Evolutionary conservation across 495 filamentous ascomycete genomes (phyloP), one percentile per base, ranked within the genome.

Genomic region (Pyrenopolyporus hunteri): DNA sequence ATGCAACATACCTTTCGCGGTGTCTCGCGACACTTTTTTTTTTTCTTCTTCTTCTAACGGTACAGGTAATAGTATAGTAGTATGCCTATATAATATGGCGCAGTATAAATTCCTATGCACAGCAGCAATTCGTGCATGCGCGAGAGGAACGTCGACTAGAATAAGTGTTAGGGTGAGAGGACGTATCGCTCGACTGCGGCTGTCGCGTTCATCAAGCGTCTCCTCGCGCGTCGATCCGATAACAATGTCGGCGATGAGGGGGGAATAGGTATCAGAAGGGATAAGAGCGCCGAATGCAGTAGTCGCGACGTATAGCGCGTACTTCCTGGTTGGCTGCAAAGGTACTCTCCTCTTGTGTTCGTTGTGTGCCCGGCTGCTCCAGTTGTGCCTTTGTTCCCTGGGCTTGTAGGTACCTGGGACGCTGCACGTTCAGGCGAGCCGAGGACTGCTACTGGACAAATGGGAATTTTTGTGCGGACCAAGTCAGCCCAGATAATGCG

Each of bases 391-490:
- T 54, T 64, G 48, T 45, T 59, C 56, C n/a, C n/a, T n/a, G n/a
- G n/a, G n/a, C n/a, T n/a, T n/a, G n/a, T n/a, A n/a, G n/a, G 62
- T 59, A 54, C 55, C 54, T 55, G 40, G n/a, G 51, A 57, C 32
- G 17, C 56, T 49, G 51, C 46, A 55, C 43, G 25, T 50, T 66
- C 51, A 57, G 56, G 62, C 57, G 57, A 60, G 56, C 37, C 29
- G 33, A 57, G 22, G 63, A 66, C 53, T 66, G 14, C 57, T 25
- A 66, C 45, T 66, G 63, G 62, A 55, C 55, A 31, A 35, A 42
- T n/a, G 31, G 36, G 47, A n/a, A 50, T 22, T 50, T 6, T 13
- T 14, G 31, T 26, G 57, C 37, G 37, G 37, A 42, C 20, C 37
- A 17, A 22, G 19, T 42, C 37, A 42, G 37, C 61, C 61, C 61